These are phyloP conservation scores for Salmacisia buchloeana DNA, from an alignment of 1,284 basidiomycete species.

Conservation along the genomic window DNA sequence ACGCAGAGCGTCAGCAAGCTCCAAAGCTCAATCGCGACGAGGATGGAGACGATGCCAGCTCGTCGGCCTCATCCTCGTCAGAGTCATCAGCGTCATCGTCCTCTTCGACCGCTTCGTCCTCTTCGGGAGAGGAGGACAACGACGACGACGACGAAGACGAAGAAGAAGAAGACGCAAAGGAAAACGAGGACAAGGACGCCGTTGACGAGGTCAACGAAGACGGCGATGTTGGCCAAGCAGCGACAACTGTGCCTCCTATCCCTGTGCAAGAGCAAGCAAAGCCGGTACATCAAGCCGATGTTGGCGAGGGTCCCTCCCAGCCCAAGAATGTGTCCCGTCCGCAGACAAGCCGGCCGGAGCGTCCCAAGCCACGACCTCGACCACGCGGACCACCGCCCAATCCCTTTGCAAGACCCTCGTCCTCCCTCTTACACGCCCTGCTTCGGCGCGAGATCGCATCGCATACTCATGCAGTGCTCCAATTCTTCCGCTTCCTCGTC, in stretches of 20 bases:
- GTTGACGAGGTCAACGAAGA: no score
- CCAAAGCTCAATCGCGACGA: no score
- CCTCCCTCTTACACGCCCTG: conserved; percentile 55
- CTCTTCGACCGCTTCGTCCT: no score
- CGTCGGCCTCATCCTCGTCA: no score
- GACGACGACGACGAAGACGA: neutral
- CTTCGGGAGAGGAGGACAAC: neutral
- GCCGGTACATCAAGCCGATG: no score
- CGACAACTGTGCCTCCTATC: no score
- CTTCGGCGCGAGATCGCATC: conserved; percentile 80
- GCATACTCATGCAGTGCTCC: conserved; percentile 85
- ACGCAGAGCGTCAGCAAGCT: no score
- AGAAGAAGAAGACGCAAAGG: neutral
- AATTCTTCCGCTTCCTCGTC: conserved; percentile 85
- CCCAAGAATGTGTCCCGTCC: no score
- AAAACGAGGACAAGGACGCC: neutral
- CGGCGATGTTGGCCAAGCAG: no score
- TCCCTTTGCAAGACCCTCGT: conserved; percentile 37
- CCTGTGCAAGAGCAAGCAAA: no score
- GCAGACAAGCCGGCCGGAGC: neutral
- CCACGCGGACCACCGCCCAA: conserved; percentile 35
- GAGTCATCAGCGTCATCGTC: neutral
- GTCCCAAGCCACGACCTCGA: conserved; percentile 19
- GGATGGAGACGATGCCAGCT: no score
- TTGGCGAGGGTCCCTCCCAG: neutral